A percentile compares a stretch with the other conserved stretches of the same genome.
phyloP scores from a whole-genome alignment of 176 grass and related monocot species.

The Avena eriantha region DNA sequence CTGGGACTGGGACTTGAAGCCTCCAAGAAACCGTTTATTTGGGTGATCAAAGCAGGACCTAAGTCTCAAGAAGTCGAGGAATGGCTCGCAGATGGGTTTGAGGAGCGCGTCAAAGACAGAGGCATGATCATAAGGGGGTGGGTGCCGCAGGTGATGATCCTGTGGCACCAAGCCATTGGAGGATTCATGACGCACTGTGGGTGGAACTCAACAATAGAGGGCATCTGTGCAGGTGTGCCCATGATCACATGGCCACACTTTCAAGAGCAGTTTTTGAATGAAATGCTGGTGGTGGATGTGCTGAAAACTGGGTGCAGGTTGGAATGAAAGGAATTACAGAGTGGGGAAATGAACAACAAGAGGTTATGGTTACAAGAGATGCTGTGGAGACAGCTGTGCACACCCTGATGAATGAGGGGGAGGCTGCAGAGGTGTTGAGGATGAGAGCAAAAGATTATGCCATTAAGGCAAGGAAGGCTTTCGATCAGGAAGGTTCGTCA shows the following conservation, averaged over 20 bases:
- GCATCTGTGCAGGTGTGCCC: conserved; percentile 58
- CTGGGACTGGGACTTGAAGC: conserved; percentile 68
- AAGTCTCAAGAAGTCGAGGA: conserved; percentile 54
- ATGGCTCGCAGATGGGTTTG: conserved; percentile 65
- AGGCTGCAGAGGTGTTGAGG: conserved; percentile 51
- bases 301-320: conserved; percentile 52
- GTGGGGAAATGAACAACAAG: conserved; percentile 35
- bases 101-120: conserved; percentile 47
- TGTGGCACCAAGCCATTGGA: conserved; percentile 65
- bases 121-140: conserved; percentile 65
- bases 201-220: conserved; percentile 71
- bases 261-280: conserved; percentile 62
- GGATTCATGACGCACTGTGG: conserved; percentile 75
- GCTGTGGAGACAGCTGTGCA: conserved; percentile 38
- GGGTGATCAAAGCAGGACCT: conserved; percentile 67
- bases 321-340: conserved; percentile 42
- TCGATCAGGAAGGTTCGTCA: conserved; percentile 68
- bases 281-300: conserved; percentile 65
- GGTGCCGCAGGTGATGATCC: conserved; percentile 68
- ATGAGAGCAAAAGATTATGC: conserved; percentile 52
- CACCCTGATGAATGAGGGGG: conserved; percentile 53
- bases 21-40: conserved; percentile 57
- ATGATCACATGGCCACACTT: conserved; percentile 82
- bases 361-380: conserved; percentile 47
- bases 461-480: conserved; percentile 60